Evolutionary conservation across 768 basidiomycete genomes (phyloP), one percentile per base, ranked within the genome.

Genomic region (Omphalotus guepiniiformis): DNA sequence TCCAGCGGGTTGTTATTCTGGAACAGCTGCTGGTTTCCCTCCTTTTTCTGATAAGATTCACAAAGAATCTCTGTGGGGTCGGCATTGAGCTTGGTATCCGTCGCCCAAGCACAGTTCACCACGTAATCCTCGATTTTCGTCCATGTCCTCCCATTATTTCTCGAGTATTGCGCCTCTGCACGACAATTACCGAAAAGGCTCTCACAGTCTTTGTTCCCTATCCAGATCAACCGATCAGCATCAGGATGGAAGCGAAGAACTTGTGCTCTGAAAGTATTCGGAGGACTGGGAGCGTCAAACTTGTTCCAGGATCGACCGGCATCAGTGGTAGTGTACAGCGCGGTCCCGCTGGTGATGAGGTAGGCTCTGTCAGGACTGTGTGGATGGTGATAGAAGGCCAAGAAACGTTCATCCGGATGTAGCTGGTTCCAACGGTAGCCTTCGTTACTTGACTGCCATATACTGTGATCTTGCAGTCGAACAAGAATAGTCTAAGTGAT

Each of bases 381-480:
- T 26, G 75, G 68, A 71, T 99, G 95, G 70, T 94, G 88, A 57
- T 88, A 88, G 66, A 97, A 87, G 1, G 77, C 82, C 28, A 96
- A 67, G 71, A 97, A 88, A 13, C 73, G 77, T 49, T 84, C 72
- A 1, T 69, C 72, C 0, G 79, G 74, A 59, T 63, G 68, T 12
- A 84, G 73, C 50, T 81, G 83, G 35, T 75, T 74, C 94, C 95
- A 99, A 0, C 83, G 83, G 65, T 91, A 93, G 1, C 95, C 96
- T 65, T 99, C 94, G 60, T 93, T 97, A 57, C 80, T 82, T 1
- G 93, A 96, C 69, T 97, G 93, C 92, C 92, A 98, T 45, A 98
- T 73, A 0, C 79, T 75, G 51, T 80, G 65, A 58, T 98, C 93
- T 1, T 63, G 61, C 3, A 96, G 75, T 5, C 89, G 84, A 32